Conservation (phyloP, 2,329 filamentous ascomycete genomes). For the Scedosporium aurantiacum region DNA sequence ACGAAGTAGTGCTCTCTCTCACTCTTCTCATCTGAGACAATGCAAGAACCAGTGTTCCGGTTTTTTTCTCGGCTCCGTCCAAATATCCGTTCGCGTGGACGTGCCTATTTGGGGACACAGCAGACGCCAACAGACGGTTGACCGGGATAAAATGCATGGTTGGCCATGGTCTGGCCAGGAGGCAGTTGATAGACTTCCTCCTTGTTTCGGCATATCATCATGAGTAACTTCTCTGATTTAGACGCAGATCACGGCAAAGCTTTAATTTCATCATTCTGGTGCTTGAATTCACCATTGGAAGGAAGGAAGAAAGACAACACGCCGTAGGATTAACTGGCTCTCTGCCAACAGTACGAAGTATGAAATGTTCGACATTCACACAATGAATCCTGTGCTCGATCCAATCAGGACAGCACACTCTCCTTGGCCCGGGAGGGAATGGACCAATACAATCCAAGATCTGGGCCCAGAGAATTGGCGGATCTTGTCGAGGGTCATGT, state of each 20-base stretch:
- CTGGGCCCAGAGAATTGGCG: neutral
- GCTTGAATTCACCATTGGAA: neutral
- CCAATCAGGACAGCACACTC: no score
- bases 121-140: neutral
- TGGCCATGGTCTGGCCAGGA: neutral
- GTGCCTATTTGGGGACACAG: conserved; percentile 1
- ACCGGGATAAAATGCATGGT: neutral
- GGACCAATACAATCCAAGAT: neutral
- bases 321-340: neutral
- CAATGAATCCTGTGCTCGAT: no score
- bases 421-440: neutral
- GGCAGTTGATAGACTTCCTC: neutral
- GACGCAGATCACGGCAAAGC: neutral
- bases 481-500: neutral
- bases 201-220: no score
- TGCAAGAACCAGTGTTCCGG: neutral
- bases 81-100: neutral
- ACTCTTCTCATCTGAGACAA: neutral
- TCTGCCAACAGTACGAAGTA: neutral
- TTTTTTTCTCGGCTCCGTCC: neutral
- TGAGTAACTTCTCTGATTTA: neutral
- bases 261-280: neutral
- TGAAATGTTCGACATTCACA: neutral
- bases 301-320: neutral
- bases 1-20: neutral